A percentile compares a stretch with the other conserved stretches of the same genome.
Conservation (phyloP, 2,329 filamentous ascomycete genomes). For the Aspergillus phoenicis region DNA sequence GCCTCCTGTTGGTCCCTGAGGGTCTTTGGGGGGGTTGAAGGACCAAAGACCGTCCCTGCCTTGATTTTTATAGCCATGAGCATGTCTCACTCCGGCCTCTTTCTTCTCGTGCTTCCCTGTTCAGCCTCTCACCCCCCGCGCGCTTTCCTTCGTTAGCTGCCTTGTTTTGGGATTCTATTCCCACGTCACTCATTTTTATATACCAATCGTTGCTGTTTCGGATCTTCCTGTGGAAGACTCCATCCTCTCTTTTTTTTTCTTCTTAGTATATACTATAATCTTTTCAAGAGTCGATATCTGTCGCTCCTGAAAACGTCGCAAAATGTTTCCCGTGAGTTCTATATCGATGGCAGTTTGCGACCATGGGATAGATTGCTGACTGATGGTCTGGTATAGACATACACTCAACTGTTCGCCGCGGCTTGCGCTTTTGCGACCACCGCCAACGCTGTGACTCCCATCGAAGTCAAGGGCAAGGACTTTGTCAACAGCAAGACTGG, state of each 20-base stretch:
- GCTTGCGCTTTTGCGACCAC: conserved; percentile 48
- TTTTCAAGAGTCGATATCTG: not conserved
- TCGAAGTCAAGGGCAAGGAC: conserved; percentile 61
- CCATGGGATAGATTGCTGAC: not conserved
- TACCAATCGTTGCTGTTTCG: not conserved
- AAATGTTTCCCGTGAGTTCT: conserved; percentile 28
- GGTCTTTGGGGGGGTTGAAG: not conserved
- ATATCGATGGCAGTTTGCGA: not conserved
- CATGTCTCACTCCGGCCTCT: not conserved
- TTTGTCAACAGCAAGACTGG: conserved; percentile 62
- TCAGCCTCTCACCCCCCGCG: conserved; percentile 2
- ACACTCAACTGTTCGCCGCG: conserved; percentile 41
- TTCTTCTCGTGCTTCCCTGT: conserved; percentile 9
- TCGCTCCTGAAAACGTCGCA: conserved; percentile 9
- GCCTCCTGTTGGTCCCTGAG: conserved; percentile 1
- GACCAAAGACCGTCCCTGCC: not conserved
- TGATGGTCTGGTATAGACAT: conserved; percentile 27
- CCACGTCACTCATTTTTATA: conserved; percentile 23
- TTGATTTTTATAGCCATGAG: not conserved
- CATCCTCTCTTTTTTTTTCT: conserved; percentile 16
- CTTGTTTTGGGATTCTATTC: conserved; percentile 19
- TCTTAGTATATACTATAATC: not conserved
- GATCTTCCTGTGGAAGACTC: conserved; percentile 24
- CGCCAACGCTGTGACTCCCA: conserved; percentile 56
- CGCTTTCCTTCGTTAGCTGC: conserved; percentile 21